Conservation (phyloP, 345 rosid species). For the Orychophragmus violaceus region DNA sequence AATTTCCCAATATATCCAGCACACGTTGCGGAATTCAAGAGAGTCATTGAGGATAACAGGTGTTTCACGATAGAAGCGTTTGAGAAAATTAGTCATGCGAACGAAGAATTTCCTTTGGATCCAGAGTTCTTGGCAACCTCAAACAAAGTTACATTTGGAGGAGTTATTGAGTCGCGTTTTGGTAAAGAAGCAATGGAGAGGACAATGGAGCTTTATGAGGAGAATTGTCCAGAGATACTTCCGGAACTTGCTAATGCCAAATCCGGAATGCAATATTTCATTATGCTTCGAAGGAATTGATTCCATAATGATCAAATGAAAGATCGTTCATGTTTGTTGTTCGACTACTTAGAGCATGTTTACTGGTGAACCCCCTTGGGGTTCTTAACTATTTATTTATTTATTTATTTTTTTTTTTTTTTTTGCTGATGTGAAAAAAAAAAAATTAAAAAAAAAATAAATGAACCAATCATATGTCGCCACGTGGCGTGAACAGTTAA, state of each 20-base stretch:
- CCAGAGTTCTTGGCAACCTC: slow-evolving; percentile 15
- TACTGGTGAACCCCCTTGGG: too few species aligned
- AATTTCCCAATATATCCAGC: slow-evolving; percentile 23
- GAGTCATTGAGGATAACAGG: slow-evolving; percentile 4
- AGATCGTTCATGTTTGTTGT: not conserved
- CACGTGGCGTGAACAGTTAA: too few species aligned
- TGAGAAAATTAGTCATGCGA: slow-evolving; percentile 15
- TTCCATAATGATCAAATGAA: not conserved
- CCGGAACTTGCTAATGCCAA: slow-evolving; percentile 23
- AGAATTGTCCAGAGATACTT: slow-evolving; percentile 3
- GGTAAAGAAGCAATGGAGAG: slow-evolving; percentile 30
- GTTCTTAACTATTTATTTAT: too few species aligned
- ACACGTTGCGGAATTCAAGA: slow-evolving; percentile 15
- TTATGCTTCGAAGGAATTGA: slow-evolving; percentile 19
- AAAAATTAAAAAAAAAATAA: too few species aligned
- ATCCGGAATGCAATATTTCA: slow-evolving; percentile 22
- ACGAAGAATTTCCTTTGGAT: slow-evolving; percentile 13
- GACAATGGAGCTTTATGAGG: slow-evolving; percentile 7
- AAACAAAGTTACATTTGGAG: slow-evolving; percentile 23
- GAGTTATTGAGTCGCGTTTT: slow-evolving; percentile 16
- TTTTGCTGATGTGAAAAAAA: too few species aligned
- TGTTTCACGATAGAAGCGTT: slow-evolving; percentile 13
- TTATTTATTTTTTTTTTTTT: too few species aligned
- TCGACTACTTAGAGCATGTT: too few species aligned
- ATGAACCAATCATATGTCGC: too few species aligned